phyloP scores from a whole-genome alignment of 108 stramenopile genomes.

The Bacterosira constricta region DNA sequence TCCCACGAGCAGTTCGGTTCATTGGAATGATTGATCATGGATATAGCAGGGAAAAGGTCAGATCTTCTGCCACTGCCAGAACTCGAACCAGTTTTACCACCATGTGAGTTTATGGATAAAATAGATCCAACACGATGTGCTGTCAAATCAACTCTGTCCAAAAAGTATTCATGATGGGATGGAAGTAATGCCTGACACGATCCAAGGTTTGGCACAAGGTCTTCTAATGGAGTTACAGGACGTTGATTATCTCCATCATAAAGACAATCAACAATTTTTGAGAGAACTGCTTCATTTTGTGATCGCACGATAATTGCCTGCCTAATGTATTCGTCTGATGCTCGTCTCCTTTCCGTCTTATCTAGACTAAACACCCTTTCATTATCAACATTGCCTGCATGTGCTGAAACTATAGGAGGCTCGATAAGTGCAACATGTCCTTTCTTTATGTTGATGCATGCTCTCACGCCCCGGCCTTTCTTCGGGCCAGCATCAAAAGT shows the following conservation, averaged over 20 bases:
- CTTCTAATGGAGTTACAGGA: slow-evolving; percentile 12
- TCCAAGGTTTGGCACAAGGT: slow-evolving; percentile 12
- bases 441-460: background rate
- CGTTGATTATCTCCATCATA: slow-evolving; percentile 16
- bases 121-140: background rate
- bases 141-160: background rate
- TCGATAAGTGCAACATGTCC: slow-evolving; percentile 10
- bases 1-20: background rate
- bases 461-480: slow-evolving; percentile 24
- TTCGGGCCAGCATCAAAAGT: slow-evolving; percentile 17
- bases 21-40: slow-evolving; percentile 13
- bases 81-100: background rate
- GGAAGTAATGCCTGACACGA: slow-evolving; percentile 6
- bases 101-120: slow-evolving; percentile 6
- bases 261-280: slow-evolving; percentile 10
- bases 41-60: background rate
- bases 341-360: background rate
- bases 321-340: slow-evolving; percentile 10
- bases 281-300: slow-evolving; percentile 11
- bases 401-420: slow-evolving; percentile 10
- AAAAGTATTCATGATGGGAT: slow-evolving; percentile 12
- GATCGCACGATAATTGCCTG: slow-evolving; percentile 16
- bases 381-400: background rate
- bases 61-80: background rate
- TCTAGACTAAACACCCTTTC: slow-evolving; percentile 8